Evolutionary conservation across 257 asterid genomes (phyloP), one percentile per base, ranked within the genome.

Genomic region (Salvia splendens): DNA sequence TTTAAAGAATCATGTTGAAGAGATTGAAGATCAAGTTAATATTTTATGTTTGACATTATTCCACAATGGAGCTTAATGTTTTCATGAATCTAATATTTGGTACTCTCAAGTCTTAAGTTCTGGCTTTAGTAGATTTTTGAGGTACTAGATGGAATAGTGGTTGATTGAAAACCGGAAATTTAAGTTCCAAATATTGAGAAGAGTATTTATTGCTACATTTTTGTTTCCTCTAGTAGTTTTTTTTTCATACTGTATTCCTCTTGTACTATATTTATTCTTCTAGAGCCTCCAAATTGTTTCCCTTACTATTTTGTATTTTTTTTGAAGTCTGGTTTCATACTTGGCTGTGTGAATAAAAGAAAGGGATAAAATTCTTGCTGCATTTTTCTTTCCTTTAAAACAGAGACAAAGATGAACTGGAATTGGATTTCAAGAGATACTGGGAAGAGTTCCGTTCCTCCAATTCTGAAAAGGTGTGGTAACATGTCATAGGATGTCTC

Each of bases 371-470:
- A 62, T 17, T 17, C 54, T 60, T 46, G 43, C n/a, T 24, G 30
- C 1, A 12, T 41, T 61, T 74, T 63, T 64, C 46, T 69, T 68
- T 67, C 12, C 46, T 54, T 71, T 47, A 15, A 45, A 73, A 76
- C 80, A 80, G 90, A 43, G 90, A 81, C 80, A 85, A 80, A 70
- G 85, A 87, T 83, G 99, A 88, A 75, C 71, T 94, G 91, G 98
- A 91, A 82, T 81, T 84, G 95, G 96, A 91, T 73, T 94, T 94
- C 72, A 94, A 83, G 85, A 87, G 99, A 81, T 84, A 84, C 48
- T 94, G 99, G 99, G 96, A 94, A 75, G 96, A 88, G 76, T 94
- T 94, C 78, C 91, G 98, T 54, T 84, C 96, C 67, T 84, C 93
- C 58, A 87, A 71, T 85, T 83, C 89, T 70, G 90, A 84, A 69